Evolutionary conservation across 305 asterid species (phyloP).

Genomic region (Caryopteris hybrid): DNA sequence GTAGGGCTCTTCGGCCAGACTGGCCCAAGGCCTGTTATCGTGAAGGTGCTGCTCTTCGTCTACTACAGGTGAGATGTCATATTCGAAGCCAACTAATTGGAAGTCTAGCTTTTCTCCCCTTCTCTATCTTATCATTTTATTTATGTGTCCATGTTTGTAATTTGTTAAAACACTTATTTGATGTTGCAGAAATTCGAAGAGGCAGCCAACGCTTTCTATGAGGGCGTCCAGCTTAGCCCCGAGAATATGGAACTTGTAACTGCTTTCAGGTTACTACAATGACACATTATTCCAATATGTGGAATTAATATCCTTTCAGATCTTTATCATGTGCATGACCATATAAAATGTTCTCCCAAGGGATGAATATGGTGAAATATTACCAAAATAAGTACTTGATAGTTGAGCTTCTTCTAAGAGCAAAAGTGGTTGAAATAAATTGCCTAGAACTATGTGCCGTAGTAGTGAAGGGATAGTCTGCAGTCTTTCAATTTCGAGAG

Average conservation of each 20-base stretch:
- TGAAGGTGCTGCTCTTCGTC: constrained; percentile 90
- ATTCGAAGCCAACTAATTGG: neutral
- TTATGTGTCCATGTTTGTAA: neutral
- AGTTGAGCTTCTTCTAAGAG: too few relatives aligned
- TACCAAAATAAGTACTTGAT: too few relatives aligned
- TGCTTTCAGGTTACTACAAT: constrained; percentile 64
- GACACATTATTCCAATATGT: neutral
- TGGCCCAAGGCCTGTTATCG: constrained; percentile 97
- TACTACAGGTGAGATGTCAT: constrained; percentile 50
- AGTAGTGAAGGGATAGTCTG: too few relatives aligned
- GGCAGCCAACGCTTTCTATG: constrained; percentile 93
- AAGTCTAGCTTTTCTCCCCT: neutral
- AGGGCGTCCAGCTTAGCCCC: constrained; percentile 77
- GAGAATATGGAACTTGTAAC: constrained; percentile 82
- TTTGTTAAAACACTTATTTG: neutral
- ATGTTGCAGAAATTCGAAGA: constrained; percentile 77
- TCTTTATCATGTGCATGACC: too few relatives aligned
- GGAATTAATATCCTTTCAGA: too few relatives aligned
- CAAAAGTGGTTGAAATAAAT: too few relatives aligned
- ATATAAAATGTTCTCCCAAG: too few relatives aligned
- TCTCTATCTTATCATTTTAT: neutral
- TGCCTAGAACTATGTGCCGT: too few relatives aligned
- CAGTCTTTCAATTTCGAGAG: too few relatives aligned
- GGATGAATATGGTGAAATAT: too few relatives aligned
- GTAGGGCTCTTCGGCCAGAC: constrained; percentile 83